Base-by-base conservation (phyloP, 495 filamentous ascomycete genomes). In the Chaetomium fimeti region DNA sequence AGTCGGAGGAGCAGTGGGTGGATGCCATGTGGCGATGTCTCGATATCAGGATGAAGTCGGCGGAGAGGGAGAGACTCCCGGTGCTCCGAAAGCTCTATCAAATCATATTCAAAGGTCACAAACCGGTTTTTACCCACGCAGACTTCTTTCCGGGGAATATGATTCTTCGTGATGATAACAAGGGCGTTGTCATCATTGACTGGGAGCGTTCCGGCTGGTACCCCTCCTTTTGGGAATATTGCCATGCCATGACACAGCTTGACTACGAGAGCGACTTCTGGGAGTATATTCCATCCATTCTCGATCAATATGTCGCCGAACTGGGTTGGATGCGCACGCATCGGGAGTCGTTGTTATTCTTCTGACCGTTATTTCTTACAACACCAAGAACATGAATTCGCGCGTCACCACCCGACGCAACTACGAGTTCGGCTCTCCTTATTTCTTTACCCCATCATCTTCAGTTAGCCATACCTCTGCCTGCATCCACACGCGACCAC, bases 401-500 rank as follows among this genome's bases (percentile, higher is more conserved):
- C n/a, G n/a, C n/a, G n/a, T n/a, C n/a, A n/a, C n/a, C n/a, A n/a
- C n/a, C n/a, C n/a, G n/a, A 32, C 29, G 7, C 29, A 32, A 32
- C 29, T 3, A 32, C 29, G 29, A 32, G 7, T 32, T 32, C 29
- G n/a, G n/a, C n/a, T n/a, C n/a, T n/a, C n/a, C n/a, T n/a, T n/a
- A n/a, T n/a, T n/a, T n/a, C n/a, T 32, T 32, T 3, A 32, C 29
- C 3, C 29, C 42, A 45, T 3, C 12, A 55, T 36, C 28, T 55
- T 61, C 57, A 49, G 16, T 15, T 15, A 61, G 47, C 25, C 24
- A 52, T 7, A 61, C 58, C 47, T 61, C 58, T 2, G 58, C 58
- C 58, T 61, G 52, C 27, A 61, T 52, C 58, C 58, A 61, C 47
- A 61, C 58, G 13, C 58, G 28, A 38, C 16, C 16, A 22, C 25